These are phyloP conservation scores for Collybia sp. DNA, from an alignment of 768 basidiomycete species.

Conservation along the genomic window DNA sequence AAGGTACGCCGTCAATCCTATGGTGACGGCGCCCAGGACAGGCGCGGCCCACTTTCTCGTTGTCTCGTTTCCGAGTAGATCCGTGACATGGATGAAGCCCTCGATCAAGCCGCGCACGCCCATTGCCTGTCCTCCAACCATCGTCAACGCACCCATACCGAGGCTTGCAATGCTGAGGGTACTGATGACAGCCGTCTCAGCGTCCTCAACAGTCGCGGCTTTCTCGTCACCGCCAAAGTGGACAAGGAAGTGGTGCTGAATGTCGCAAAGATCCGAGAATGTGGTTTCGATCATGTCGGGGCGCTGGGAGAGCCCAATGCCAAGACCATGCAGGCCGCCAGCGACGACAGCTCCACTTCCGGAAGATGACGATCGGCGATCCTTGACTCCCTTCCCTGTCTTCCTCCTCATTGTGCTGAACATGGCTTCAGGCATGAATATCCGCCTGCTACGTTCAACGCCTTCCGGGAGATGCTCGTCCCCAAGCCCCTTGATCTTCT, in stretches of 20 bases:
- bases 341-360: constrained; percentile 57
- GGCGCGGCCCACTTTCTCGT: constrained; percentile 87
- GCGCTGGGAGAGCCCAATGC: constrained; percentile 76
- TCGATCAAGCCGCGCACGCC: constrained; percentile 77
- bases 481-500: constrained; percentile 61
- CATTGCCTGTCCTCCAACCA: constrained; percentile 81
- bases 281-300: constrained; percentile 76
- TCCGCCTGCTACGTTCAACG: constrained; percentile 74
- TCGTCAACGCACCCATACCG: constrained; percentile 81
- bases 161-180: constrained; percentile 72
- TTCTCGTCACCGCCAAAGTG: constrained; percentile 55
- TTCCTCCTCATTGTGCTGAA: constrained; percentile 58
- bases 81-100: constrained; percentile 66
- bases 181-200: constrained; percentile 37
- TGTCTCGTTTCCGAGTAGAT: constrained; percentile 76
- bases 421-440: constrained; percentile 99
- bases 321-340: constrained; percentile 75
- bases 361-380: constrained; percentile 28
- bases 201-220: constrained; percentile 26
- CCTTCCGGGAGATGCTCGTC: constrained; percentile 76
- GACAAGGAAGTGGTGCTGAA: constrained; percentile 71
- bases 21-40: constrained; percentile 67
- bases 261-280: constrained; percentile 82
- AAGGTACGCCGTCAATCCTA: constrained; percentile 77
- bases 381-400: constrained; percentile 31